Percentiles rank a stretch among this genome's conserved stretches.
phyloP scores from a whole-genome alignment of 495 filamentous ascomycete species.

The Tuber brumale region DNA sequence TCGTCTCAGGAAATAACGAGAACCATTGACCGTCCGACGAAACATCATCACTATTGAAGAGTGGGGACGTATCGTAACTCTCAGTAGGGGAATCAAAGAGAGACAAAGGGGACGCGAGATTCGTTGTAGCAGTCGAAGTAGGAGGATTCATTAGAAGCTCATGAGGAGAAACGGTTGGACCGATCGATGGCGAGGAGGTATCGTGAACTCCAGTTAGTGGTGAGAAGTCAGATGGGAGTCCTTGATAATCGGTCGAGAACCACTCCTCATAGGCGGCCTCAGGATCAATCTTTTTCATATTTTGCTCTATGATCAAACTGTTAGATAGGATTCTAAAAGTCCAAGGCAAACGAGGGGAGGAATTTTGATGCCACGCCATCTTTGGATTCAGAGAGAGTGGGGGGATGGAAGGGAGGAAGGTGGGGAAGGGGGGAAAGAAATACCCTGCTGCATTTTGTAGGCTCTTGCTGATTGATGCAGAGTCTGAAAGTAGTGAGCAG shows the following conservation, averaged over 20 bases:
- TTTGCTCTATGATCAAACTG: conserved; percentile 26
- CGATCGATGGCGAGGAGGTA: conserved; percentile 50
- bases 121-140: conserved; percentile 74
- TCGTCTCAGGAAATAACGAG: conserved; percentile 61
- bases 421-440: conserved; percentile 16
- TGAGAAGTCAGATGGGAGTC: conserved; percentile 44
- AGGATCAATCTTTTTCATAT: conserved; percentile 45
- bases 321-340: conserved; percentile 21
- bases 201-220: conserved; percentile 32
- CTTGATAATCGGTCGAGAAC: conserved; percentile 42
- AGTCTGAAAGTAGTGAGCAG: conserved; percentile 36
- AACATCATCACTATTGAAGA: conserved; percentile 49
- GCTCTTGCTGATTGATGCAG: conserved; percentile 24
- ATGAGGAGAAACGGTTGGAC: conserved; percentile 69
- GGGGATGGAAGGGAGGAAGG: conserved; percentile 44
- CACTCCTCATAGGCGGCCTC: conserved; percentile 52
- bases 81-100: conserved; percentile 68
- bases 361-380: conserved; percentile 31
- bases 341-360: conserved; percentile 43
- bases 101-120: conserved; percentile 73
- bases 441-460: conserved; percentile 38
- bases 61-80: conserved; percentile 70
- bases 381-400: conserved; percentile 46
- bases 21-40: conserved; percentile 50
- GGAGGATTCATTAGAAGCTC: conserved; percentile 75